Evolutionary conservation across 2,329 filamentous ascomycete genomes (phyloP), one percentile per base, ranked within the genome.

Genomic region (Colletotrichum truncatum): DNA sequence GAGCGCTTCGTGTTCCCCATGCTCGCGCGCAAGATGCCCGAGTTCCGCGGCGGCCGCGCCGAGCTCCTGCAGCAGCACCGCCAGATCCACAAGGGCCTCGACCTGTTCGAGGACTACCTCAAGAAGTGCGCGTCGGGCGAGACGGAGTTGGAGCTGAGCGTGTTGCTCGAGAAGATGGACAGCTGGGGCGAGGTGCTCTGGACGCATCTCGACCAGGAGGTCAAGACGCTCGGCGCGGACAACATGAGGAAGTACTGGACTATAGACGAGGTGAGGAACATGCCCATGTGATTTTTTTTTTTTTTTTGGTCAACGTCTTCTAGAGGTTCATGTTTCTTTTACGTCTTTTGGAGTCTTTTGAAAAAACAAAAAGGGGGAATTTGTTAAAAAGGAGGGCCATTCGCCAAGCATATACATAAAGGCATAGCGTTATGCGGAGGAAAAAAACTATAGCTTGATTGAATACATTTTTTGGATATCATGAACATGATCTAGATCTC

Each of bases 201-300:
- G 92, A 82, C 81, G 73, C 94, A 97, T 83, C 80, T 97, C 66
- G 92, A 96, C 72, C 90, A 94, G 71, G 94, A 97, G 83, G 93
- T 97, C 7, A 81, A 84, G 76, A 87, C 91, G 69, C 77, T 97
- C 30, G 87, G 90, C 2, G 93, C 93, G 45, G 92, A 96, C 76
- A 97, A 95, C 75, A 97, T 97, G 94, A 85, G 93, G 70, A 88
- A 84, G 77, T 94, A 92, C 77, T 97, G 93, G 92, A 91, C 84
- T 0, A 70, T 89, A 66, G 88, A 92, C 48, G 94, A 97, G 83
- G 89, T 97, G 77, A 81, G 78, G 75, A 78, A 80, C 54, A 84
- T 96, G 80, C 89, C 87, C 1, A 93, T 94, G 81, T 94, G 75
- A 78, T n/a, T n/a, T n/a, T n/a, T n/a, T n/a, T 28, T 46, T 14